These are phyloP conservation scores for Obelidium mucronatum DNA, from an alignment of 192 early-diverging fungal genomes.

Conservation along the genomic window DNA sequence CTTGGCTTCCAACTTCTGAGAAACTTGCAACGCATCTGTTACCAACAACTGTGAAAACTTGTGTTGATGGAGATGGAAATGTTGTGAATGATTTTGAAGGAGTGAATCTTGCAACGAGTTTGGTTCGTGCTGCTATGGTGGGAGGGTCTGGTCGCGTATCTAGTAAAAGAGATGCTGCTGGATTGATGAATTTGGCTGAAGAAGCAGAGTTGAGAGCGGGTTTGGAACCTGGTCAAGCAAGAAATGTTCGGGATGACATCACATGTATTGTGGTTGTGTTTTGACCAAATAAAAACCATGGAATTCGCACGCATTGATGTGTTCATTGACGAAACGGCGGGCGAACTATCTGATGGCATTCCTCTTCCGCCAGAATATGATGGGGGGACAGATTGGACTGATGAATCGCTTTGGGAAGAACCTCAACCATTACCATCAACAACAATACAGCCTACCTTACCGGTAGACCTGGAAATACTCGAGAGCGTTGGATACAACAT, in stretches of 20 bases:
- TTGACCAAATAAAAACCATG: not conserved
- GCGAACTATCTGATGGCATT: not conserved
- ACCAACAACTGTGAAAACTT: not conserved
- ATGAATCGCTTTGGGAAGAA: not conserved
- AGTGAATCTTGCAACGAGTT: conserved; percentile 29
- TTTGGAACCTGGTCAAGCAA: conserved; percentile 16
- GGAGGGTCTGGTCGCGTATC: conserved; percentile 1
- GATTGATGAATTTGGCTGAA: not conserved
- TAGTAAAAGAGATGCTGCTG: not conserved
- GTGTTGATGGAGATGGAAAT: conserved; percentile 2
- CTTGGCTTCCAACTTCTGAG: conserved; percentile 1
- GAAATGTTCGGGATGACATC: conserved; percentile 20
- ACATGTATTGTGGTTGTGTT: conserved; percentile 21
- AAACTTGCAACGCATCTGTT: not conserved
- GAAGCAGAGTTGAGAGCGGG: conserved; percentile 29
- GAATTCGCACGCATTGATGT: conserved; percentile 23
- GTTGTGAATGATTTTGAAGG: not conserved
- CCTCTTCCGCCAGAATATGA: not conserved
- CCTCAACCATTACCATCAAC: not conserved
- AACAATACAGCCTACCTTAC: not conserved
- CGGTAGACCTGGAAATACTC: not conserved
- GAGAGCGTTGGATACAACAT: conserved; percentile 8
- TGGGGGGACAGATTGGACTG: not conserved
- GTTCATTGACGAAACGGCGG: conserved; percentile 4
- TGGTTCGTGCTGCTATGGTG: conserved; percentile 18